Base-by-base conservation (phyloP, 2,329 filamentous ascomycete species). In the Verticillium dahliae region DNA sequence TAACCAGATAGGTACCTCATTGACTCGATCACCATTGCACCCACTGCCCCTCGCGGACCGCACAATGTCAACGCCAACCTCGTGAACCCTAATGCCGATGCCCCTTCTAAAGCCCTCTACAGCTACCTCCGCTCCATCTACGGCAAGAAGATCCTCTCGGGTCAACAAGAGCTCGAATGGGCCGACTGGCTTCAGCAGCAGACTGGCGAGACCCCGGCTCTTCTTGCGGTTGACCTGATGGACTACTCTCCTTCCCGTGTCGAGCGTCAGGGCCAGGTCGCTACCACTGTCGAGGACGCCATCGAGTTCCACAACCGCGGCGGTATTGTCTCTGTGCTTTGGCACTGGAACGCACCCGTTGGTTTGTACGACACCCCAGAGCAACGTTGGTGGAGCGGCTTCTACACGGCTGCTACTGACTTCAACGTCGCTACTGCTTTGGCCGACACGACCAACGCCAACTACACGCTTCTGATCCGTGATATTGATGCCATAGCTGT, bases 381-480 rank as follows among this genome's bases (percentile, higher is more conserved):
- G 57, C 70, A 80, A 54, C 74, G 71, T n/a, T 81, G 80, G 80
- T 82, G 73, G 69, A 71, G 70, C 9, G 79, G 79, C 6, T 81
- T 82, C 71, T 82, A 82, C 69, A 80, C 79, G 33, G 70, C 70
- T n/a, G 78, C 79, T 1, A 80, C 78, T 1, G 77, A 78, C 61
- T 82, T 81, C 66, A 74, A 81, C 63, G 67, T 81, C n/a, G 71
- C 70, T 1, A 68, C 74, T 1, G 77, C 79, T 2, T 69, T 82
- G 4, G 69, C 69, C 6, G 71, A 78, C 54, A 75, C 77, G 1
- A 72, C 69, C 1, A 76, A 77, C 59, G 73, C 77, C 27, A 80
- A 81, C 69, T 81, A 81, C 70, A 78, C 75, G 1, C 71, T 80
- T 1, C 64, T 81, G 9, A 69, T 81, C 58, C 72, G 78, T 13